phyloP scores from a whole-genome alignment of 1,139 yeast genomes.

The Suhomyces guaymorum region DNA sequence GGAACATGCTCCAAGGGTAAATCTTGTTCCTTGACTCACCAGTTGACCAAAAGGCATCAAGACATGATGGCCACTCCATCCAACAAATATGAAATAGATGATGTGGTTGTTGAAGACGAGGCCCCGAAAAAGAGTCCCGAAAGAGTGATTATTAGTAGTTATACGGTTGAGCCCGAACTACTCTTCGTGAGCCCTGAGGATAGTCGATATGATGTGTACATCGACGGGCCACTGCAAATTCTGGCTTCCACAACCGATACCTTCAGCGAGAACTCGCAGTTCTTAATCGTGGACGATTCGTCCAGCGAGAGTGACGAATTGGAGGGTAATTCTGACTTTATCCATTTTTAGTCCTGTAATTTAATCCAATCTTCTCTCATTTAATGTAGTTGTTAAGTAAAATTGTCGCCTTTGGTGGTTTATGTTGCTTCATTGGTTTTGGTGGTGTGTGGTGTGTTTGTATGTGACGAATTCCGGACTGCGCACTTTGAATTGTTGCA shows the following conservation, averaged over 20 bases:
- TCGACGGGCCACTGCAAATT: no score
- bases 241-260: conserved; percentile 10
- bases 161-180: conserved; percentile 33
- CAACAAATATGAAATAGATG: conserved; percentile 24
- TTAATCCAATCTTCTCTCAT: no score
- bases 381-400: not conserved
- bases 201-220: conserved; percentile 32
- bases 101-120: conserved; percentile 33
- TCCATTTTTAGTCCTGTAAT: conserved; percentile 14
- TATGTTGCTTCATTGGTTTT: no score
- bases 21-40: conserved; percentile 53
- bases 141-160: conserved; percentile 30
- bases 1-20: conserved; percentile 56
- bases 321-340: conserved; percentile 30
- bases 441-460: not conserved
- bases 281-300: conserved; percentile 16
- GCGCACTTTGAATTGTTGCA: conserved; percentile 8
- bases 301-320: conserved; percentile 32
- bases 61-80: conserved; percentile 25
- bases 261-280: conserved; percentile 14
- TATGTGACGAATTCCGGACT: not conserved
- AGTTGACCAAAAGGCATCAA: conserved; percentile 33
- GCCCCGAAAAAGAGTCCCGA: conserved; percentile 16
- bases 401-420: no score
- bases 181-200: conserved; percentile 24